Evolutionary conservation across 305 asterid genomes (phyloP), one percentile per base, ranked within the genome.

Genomic region (Fraxinus xanthoxyloides): DNA sequence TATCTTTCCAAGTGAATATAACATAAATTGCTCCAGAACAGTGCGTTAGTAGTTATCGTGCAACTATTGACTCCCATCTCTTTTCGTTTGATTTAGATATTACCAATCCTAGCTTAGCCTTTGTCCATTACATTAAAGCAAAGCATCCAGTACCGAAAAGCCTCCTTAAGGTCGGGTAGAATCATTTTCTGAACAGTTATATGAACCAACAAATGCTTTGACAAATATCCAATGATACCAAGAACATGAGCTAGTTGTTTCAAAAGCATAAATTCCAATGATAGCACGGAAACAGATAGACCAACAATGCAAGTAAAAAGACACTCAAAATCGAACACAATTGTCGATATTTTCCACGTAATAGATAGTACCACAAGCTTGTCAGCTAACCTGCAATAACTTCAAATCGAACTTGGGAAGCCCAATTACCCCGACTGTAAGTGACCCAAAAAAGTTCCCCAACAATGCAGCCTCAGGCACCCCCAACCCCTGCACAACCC

Each of bases 371-470:
- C 54, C 21, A 75, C 8, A 34, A 63, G 34, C 5, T 65, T 21
- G n/a, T 67, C 19, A 72, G 83, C 91, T 38, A 83, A 95, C 99
- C 99, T 95, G 94, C 87, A 95, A 76, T 79, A 92, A 77, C 79
- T 79, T 85, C 15, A 75, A 77, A 84, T 95, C 94, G 70, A 95
- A 94, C 80, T 84, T 89, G 17, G 98, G 93, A 76, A 92, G 88
- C 77, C 99, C 99, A 56, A 94, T 81, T 23, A 94, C 93, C n/a
- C 87, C 92, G 59, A 94, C 99, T 0, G 99, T 95, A 30, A 95
- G 89, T 2, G 97, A 92, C 4, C 99, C 99, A 26, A 95, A 95
- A 28, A 90, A 90, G 88, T 95, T 95, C 19, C 99, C 99, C 87
- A 95, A 73, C 89, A 92, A 86, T 69, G 97, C 99, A 56, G 98